Conservation (phyloP, 192 early-diverging fungal species). For the Gamsiella multidivaricata region DNA sequence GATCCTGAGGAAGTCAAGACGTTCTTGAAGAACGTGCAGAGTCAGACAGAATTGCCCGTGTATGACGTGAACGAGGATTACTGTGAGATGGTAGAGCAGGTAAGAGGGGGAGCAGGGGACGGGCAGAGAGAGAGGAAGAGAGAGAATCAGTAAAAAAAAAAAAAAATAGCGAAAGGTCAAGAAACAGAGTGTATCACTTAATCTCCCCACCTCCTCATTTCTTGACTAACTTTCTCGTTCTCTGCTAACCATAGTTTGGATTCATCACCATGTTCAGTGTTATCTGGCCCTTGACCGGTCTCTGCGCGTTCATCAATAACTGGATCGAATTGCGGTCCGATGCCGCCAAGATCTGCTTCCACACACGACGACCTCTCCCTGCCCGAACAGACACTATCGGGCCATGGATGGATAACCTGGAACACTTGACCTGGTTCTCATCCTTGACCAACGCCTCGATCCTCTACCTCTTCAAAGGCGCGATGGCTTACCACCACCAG, state of each 20-base stretch:
- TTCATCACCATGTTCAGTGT: conserved; percentile 86
- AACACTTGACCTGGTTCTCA: conserved; percentile 62
- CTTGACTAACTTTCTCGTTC: not conserved
- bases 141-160: too few species aligned
- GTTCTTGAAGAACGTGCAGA: conserved; percentile 64
- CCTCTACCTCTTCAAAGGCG: conserved; percentile 60
- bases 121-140: too few species aligned
- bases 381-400: conserved; percentile 78
- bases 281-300: conserved; percentile 85
- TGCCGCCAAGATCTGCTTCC: conserved; percentile 88
- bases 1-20: conserved; percentile 39
- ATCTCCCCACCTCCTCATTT: too few species aligned
- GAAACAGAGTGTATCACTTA: too few species aligned
- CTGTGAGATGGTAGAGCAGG: conserved; percentile 91
- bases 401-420: conserved; percentile 78
- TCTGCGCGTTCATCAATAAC: conserved; percentile 89
- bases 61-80: conserved; percentile 92
- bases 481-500: conserved; percentile 8
- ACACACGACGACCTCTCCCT: conserved; percentile 77
- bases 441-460: conserved; percentile 68
- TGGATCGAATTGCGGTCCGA: conserved; percentile 92
- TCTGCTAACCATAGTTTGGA: conserved; percentile 72
- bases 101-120: conserved; percentile 42
- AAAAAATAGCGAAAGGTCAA: too few species aligned
- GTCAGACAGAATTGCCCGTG: conserved; percentile 71